These are phyloP conservation scores for Vigna trinervia DNA, from an alignment of 306 rosid genomes.

Conservation along the genomic window DNA sequence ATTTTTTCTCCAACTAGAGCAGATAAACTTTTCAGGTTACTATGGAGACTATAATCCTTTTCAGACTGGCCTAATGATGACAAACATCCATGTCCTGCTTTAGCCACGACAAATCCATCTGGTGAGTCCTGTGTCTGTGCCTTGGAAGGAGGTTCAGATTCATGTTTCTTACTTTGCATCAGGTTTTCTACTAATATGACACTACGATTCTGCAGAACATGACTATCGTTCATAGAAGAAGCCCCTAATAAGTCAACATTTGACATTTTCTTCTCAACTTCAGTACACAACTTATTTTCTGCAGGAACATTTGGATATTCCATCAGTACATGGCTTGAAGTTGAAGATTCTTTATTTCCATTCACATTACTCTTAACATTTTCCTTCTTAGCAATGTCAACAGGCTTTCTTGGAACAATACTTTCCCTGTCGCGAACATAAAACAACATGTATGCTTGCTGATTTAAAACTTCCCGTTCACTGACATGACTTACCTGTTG, in stretches of 20 bases:
- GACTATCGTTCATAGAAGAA: slow-evolving; percentile 40
- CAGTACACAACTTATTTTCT: slow-evolving; percentile 43
- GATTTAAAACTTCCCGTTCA: slow-evolving; percentile 79
- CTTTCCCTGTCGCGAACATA: slow-evolving; percentile 88
- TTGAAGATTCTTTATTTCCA: slow-evolving; percentile 44
- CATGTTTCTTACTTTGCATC: slow-evolving; percentile 43
- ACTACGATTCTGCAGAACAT: slow-evolving; percentile 39
- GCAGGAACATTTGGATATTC: slow-evolving; percentile 49
- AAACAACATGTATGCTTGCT: slow-evolving; percentile 97
- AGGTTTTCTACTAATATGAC: slow-evolving; percentile 36
- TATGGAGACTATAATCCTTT: slow-evolving; percentile 35
- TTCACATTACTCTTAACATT: slow-evolving; percentile 49
- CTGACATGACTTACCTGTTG: slow-evolving; percentile 78
- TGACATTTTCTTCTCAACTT: slow-evolving; percentile 46
- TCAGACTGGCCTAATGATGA: slow-evolving; percentile 40
- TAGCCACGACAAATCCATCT: slow-evolving; percentile 38
- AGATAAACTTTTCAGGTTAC: slow-evolving; percentile 37
- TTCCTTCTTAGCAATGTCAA: slow-evolving; percentile 58
- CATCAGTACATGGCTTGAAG: slow-evolving; percentile 50
- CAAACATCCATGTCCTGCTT: slow-evolving; percentile 46
- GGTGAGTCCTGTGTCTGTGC: slow-evolving; percentile 21
- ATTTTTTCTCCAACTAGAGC: slow-evolving; percentile 35
- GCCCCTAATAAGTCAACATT: slow-evolving; percentile 45
- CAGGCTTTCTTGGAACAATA: slow-evolving; percentile 58
- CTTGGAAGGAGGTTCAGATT: slow-evolving; percentile 44